These are phyloP conservation scores for Kluyveromyces siamensis DNA, from an alignment of 805 yeast species.

Conservation along the genomic window DNA sequence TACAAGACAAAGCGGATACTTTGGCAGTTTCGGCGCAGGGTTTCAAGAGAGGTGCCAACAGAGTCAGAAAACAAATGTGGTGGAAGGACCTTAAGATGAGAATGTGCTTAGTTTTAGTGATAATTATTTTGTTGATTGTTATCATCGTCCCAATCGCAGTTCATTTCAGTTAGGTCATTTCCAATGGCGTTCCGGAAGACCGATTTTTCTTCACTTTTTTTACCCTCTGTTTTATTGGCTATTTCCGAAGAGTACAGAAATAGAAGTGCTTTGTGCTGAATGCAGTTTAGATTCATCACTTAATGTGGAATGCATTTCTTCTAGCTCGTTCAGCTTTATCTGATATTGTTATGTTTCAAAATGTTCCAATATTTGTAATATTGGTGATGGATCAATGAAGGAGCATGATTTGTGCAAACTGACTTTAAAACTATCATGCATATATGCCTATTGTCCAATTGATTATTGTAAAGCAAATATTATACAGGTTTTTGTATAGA, in stretches of 20 bases:
- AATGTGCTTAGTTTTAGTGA: slow-evolving; percentile 73
- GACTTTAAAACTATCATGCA: not conserved
- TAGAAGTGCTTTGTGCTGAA: not conserved
- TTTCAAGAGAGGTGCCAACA: slow-evolving; percentile 92
- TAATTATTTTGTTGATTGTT: slow-evolving; percentile 75
- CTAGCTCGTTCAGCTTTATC: not conserved
- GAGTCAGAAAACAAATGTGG: slow-evolving; percentile 98
- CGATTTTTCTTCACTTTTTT: not conserved
- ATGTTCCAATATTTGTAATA: not conserved
- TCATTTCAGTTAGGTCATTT: slow-evolving; percentile 46
- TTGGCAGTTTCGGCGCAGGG: slow-evolving; percentile 89
- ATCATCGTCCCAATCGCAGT: slow-evolving; percentile 89
- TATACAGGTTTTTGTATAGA: not conserved
- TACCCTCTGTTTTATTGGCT: not conserved
- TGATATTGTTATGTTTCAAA: not conserved
- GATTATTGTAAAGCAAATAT: not conserved
- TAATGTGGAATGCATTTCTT: not conserved
- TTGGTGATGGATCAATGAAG: not conserved
- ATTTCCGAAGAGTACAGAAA: not conserved
- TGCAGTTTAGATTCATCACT: not conserved
- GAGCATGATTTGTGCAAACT: not conserved
- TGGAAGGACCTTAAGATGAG: slow-evolving; percentile 97
- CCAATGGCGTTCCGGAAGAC: not conserved
- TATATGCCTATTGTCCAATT: not conserved
- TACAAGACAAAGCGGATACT: slow-evolving; percentile 89